Base-by-base conservation (phyloP, 2,329 filamentous ascomycete genomes). In the Colletotrichum gloeosporioides region DNA sequence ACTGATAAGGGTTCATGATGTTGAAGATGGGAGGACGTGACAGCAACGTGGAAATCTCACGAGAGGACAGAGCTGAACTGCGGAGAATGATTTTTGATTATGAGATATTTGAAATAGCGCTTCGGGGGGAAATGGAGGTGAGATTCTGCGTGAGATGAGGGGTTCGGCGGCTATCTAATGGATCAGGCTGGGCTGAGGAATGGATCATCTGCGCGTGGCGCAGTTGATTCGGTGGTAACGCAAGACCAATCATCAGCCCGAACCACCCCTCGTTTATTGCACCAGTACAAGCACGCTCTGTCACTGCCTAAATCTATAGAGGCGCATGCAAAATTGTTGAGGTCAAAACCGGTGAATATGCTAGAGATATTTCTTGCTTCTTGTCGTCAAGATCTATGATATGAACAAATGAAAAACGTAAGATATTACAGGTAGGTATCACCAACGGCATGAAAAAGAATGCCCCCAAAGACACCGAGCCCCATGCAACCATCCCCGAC, bases 341-440 rank as follows among this genome's bases (percentile, higher is more conserved):
- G 0, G 18, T 44, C 36, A 44, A n/a, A 9, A 44, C 18, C 32
- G 16, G 18, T 9, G 16, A 3, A 49, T 12, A 22, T 22, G 6
- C 13, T 1, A 22, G n/a, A 49, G 0, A 13, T 0, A 1, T 8
- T 22, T 53, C n/a, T 53, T 53, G 44, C 29, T 53, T 1, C 0
- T 13, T n/a, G 44, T 53, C 44, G 44, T 53, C 44, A 53, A 53
- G 44, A 53, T 53, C 44, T 53, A 53, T 53, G n/a, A 13, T 22
- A 53, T 53, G 10, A 49, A 73, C 69, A 68, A 76, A 73, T 12
- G 36, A 67, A 62, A 73, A 71, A 53, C 39, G 53, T 49, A 65
- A 29, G 29, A 25, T 73, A 61, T 76, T 76, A 76, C 70, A 76
- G 64, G 70, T 59, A 73, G 73, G 70, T 76, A 76, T 76, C 69